Evolutionary conservation across 2,329 filamentous ascomycete species (phyloP), one percentile per base, ranked within the genome.

Genomic region (Pseudopyricularia javanii): DNA sequence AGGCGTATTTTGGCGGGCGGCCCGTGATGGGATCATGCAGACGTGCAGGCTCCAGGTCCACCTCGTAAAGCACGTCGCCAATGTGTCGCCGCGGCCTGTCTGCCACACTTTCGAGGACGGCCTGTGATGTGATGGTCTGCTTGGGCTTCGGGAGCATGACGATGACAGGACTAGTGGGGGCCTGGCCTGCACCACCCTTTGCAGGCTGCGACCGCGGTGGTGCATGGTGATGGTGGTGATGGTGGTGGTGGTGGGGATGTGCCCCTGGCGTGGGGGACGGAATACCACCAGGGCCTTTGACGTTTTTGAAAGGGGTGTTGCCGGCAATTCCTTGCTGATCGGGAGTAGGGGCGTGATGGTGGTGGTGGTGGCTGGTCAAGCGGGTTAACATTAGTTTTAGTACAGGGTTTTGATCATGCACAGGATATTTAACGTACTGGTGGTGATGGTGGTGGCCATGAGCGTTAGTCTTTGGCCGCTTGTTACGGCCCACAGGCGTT

Each of bases 11-110:
- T 3, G 66, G 65, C 1, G 64, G 66, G 0, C 65, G 60, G 20
- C 64, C 65, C 71, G 54, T 90, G 79, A 65, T 75, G 65, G 57
- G 74, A 74, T 58, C 71, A 11, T 75, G 65, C 12, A 78, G 62
- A 9, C 77, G 69, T 4, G 71, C 70, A 0, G 78, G 70, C 57
- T 73, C 76, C 4, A 95, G 72, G 6, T 73, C 76, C 1, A 88
- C 80, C 50, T 85, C 77, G 64, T 97, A 97, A 14, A 95, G 74
- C 4, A 88, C 85, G 54, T 89, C 88, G 33, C 91, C 91, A 2
- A 97, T 78, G 63, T 96, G 90, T 53, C 82, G 78, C 9, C 90
- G 84, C 8, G 88, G 86, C 17, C 80, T 75, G 54, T 85, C 71
- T 1, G 83, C 75, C 4, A 91, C 82, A 30, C 81, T 83, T 2